Conservation (phyloP, 768 basidiomycete genomes). For the Trametes meyenii region DNA sequence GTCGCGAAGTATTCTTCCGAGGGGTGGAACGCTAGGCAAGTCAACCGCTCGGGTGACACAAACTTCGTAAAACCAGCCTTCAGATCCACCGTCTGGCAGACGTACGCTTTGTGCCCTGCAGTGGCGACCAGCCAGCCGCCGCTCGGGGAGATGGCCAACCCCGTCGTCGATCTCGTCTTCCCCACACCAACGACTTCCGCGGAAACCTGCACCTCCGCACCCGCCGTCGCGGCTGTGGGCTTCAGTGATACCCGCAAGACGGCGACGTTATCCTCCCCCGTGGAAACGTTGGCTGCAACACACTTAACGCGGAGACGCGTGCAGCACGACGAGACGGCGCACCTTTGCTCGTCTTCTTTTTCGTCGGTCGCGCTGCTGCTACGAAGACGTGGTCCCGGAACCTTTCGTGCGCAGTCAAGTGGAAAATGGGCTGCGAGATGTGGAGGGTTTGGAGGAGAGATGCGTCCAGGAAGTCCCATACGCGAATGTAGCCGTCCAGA, state of each 20-base stretch:
- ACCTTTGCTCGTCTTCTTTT: conserved; percentile 43
- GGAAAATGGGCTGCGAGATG: conserved; percentile 68
- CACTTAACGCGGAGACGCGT: neutral
- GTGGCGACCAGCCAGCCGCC: conserved; percentile 79
- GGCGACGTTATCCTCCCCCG: conserved; percentile 54
- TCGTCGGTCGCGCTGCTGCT: conserved; percentile 54
- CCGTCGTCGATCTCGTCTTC: conserved; percentile 63
- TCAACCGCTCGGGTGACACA: conserved; percentile 76
- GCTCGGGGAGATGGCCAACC: conserved; percentile 72
- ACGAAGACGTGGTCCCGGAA: conserved; percentile 75
- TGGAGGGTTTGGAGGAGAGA: conserved; percentile 74
- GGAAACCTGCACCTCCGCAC: conserved; percentile 45
- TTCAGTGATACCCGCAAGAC: conserved; percentile 69
- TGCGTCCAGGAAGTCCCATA: conserved; percentile 95
- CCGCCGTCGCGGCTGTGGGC: conserved; percentile 44
- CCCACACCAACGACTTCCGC: conserved; percentile 61
- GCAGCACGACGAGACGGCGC: conserved; percentile 13
- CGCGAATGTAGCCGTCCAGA: conserved; percentile 76
- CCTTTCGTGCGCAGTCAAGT: conserved; percentile 69
- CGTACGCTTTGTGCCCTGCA: conserved; percentile 77
- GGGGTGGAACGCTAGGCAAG: conserved; percentile 87
- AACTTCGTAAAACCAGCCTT: conserved; percentile 79
- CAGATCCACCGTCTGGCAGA: conserved; percentile 59
- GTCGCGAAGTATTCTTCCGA: conserved; percentile 93
- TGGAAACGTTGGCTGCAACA: conserved; percentile 18